phyloP scores from a whole-genome alignment of 495 filamentous ascomycete genomes.

The Aspergillus ellipticus region DNA sequence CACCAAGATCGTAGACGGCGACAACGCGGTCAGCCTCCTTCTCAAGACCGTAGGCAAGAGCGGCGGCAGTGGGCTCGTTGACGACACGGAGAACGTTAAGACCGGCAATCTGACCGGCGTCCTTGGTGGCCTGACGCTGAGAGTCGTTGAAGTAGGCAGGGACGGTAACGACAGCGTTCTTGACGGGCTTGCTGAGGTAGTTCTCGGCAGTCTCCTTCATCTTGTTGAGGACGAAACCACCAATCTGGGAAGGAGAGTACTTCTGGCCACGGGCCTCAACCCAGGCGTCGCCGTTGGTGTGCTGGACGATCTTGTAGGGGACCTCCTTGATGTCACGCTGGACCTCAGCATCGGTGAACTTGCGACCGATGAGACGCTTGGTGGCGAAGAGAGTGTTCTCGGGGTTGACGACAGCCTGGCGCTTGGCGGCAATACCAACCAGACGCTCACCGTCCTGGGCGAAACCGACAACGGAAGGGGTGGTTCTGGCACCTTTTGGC shows the following conservation, averaged over 20 bases:
- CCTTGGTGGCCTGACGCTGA: conserved; percentile 96
- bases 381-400: conserved; percentile 99
- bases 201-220: conserved; percentile 98
- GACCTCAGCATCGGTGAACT: conserved; percentile 93
- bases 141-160: conserved; percentile 98
- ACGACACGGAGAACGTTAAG: conserved; percentile 95
- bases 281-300: conserved; percentile 98
- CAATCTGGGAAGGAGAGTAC: conserved; percentile 97
- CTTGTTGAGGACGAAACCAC: conserved; percentile 94
- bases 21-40: conserved; percentile 88
- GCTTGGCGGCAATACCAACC: conserved; percentile 97
- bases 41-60: conserved; percentile 91
- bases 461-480: conserved; percentile 95
- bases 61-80: conserved; percentile 94
- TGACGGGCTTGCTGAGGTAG: conserved; percentile 81
- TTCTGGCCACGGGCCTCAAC: conserved; percentile 92
- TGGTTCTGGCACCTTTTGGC: conserved; percentile 79
- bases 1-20: conserved; percentile 96
- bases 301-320: conserved; percentile 98
- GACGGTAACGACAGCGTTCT: conserved; percentile 95
- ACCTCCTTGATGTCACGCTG: conserved; percentile 98
- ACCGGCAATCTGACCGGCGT: conserved; percentile 93
- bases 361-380: conserved; percentile 98
- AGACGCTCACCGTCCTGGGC: conserved; percentile 95
- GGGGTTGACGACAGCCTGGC: conserved; percentile 97